These are phyloP conservation scores for Hyphopichia khmerensis DNA, from an alignment of 1,139 yeast genomes.

Conservation along the genomic window DNA sequence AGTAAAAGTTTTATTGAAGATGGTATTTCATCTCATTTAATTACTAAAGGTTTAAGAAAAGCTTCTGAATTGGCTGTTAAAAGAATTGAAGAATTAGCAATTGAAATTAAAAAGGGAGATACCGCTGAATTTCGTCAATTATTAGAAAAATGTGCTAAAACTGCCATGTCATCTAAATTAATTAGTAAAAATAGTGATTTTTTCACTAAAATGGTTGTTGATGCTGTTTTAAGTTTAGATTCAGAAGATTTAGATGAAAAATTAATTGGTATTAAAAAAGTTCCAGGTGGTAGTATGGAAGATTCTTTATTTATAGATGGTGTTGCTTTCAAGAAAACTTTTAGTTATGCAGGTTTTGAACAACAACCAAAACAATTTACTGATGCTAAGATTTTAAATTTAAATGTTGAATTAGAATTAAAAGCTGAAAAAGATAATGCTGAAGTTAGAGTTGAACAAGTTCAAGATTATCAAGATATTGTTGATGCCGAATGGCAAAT, in stretches of 20 bases:
- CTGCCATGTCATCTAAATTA: conserved; percentile 96
- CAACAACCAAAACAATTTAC: conserved; percentile 90
- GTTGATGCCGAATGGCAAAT: conserved; percentile 99
- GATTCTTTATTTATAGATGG: conserved; percentile 88
- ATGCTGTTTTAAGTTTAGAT: conserved; percentile 86
- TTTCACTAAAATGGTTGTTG: conserved; percentile 95
- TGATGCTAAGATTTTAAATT: conserved; percentile 78
- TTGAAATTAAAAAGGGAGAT: conserved; percentile 54
- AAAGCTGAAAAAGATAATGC: conserved; percentile 99
- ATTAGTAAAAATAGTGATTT: conserved; percentile 84
- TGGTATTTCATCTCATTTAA: conserved; percentile 88
- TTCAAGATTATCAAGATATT: conserved; percentile 88
- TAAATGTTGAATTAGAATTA: conserved; percentile 91
- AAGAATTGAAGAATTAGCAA: conserved; percentile 72
- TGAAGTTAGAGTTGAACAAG: conserved; percentile 96
- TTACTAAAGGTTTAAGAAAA: conserved; percentile 81
- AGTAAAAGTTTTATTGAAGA: conserved; percentile 90
- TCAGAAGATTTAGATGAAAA: conserved; percentile 83
- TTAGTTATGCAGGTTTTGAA: conserved; percentile 96
- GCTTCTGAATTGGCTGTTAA: conserved; percentile 79
- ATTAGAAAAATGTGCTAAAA: conserved; percentile 89
- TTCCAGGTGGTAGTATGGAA: conserved; percentile 96
- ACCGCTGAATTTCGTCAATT: conserved; percentile 64
- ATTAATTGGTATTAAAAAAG: conserved; percentile 90
- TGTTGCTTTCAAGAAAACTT: conserved; percentile 95